A percentile compares a stretch with the other conserved stretches of the same genome.
Evolutionary conservation across 1,284 basidiomycete species (phyloP).

Genomic region (Cronartium ribicola): DNA sequence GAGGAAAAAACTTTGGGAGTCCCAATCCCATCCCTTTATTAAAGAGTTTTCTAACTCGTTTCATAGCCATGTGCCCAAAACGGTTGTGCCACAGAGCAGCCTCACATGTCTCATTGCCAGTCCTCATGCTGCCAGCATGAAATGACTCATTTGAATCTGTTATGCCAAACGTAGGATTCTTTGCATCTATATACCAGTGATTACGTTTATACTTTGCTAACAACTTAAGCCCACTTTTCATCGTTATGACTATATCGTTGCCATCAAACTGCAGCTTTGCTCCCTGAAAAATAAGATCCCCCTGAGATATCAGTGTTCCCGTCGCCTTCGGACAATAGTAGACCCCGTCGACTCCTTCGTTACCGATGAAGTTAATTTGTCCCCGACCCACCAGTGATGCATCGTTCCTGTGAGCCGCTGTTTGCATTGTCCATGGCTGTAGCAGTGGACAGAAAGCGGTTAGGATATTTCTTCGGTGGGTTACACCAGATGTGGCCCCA

Average conservation of each 20-base stretch:
- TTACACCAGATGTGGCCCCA: neutral
- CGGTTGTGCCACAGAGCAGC: constrained; percentile 5
- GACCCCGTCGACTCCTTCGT: neutral
- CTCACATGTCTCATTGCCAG: neutral
- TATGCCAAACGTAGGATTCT: neutral
- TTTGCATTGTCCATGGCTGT: neutral
- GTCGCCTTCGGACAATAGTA: neutral
- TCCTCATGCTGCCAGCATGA: neutral
- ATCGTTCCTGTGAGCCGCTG: neutral
- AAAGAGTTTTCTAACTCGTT: neutral
- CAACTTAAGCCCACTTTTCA: neutral
- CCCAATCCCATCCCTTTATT: too few relatives aligned
- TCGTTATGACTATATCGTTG: neutral
- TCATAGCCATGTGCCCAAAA: constrained; percentile 7
- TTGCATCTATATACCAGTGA: neutral
- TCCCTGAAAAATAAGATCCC: neutral
- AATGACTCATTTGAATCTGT: neutral
- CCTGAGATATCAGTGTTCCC: neutral
- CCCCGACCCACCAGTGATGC: neutral
- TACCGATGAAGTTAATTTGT: neutral
- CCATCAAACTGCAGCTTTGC: neutral
- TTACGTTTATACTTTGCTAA: neutral
- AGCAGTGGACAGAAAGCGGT: neutral
- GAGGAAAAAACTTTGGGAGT: neutral
- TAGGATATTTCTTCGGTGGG: neutral